Evolutionary conservation across 345 rosid genomes (phyloP), one percentile per base, ranked within the genome.

Genomic region (Cardamine resedifolia): DNA sequence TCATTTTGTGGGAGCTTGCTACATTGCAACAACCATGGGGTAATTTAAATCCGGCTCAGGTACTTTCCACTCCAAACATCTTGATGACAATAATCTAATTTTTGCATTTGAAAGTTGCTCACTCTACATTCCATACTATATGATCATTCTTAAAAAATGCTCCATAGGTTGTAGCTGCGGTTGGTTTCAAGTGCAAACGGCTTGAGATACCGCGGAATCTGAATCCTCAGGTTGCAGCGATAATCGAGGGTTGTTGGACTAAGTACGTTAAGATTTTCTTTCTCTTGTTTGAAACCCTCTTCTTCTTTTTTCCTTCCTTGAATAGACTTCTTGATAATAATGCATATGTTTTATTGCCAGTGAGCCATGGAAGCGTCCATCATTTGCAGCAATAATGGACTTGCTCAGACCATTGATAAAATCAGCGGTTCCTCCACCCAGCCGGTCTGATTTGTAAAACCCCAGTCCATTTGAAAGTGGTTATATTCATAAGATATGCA

Each of bases 1-100:
- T 96, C 39, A 96, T 96, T 71, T 78, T 96, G 78, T 96, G 99
- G 99, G 99, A 96, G 80, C 85, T 96, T 76, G 89, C 97, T 41
- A 92, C 99, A 57, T 60, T 96, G 85, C 97, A 90, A 56, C 99
- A 88, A 74, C 99, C 99, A 2, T 96, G 99, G 98, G 65, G 89
- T 79, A 96, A 84, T 67, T 79, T 96, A 81, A 92, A 96, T 74
- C 95, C 99, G 36, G 96, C 99, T 24, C 99, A 96, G 96, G 98
- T 92, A 83, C 89, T 73, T 21, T 61, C 48, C 23, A 18, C 48
- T 34, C 59, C 10, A 58, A 50, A 12, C 49, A 44, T 47, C 10
- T n/a, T 9, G 24, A 58, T 4, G 5, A 15, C 30, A 48, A 10
- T n/a, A 21, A 33, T 58, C 34, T n/a, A 47, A 33, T 31, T 51